A percentile compares a stretch with the other conserved stretches of the same genome.
Evolutionary conservation across 208 protist species (phyloP).

Genomic region (Crithidia fasciculata): DNA sequence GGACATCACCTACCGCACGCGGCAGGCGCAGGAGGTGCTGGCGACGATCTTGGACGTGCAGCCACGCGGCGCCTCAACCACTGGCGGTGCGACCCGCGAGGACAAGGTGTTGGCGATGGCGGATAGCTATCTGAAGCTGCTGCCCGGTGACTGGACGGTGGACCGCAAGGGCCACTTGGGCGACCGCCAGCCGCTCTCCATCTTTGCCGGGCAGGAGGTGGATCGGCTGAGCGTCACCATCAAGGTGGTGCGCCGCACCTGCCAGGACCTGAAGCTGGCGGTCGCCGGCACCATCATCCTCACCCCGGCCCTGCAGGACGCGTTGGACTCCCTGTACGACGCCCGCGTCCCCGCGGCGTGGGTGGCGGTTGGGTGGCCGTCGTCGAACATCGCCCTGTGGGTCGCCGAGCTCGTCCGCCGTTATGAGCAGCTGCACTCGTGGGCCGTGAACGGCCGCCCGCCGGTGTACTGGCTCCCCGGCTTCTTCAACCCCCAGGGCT

Average conservation of each 20-base stretch:
- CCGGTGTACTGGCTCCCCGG: slow-evolving; percentile 97
- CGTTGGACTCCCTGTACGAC: slow-evolving; percentile 96
- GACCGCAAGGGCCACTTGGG: slow-evolving; percentile 81
- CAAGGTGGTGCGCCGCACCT: slow-evolving; percentile 80
- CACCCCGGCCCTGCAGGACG: slow-evolving; percentile 93
- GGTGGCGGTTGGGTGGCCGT: slow-evolving; percentile 96
- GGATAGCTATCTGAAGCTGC: slow-evolving; percentile 90
- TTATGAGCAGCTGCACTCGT: slow-evolving; percentile 95
- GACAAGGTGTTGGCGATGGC: slow-evolving; percentile 92
- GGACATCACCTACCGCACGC: slow-evolving; percentile 94
- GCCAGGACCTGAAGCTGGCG: slow-evolving; percentile 95
- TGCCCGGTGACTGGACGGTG: slow-evolving; percentile 91
- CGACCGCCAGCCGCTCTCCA: slow-evolving; percentile 95
- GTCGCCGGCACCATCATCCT: slow-evolving; percentile 98
- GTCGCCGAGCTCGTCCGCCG: slow-evolving; percentile 95
- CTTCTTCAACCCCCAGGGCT: slow-evolving; percentile 99
- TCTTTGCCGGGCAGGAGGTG: slow-evolving; percentile 97
- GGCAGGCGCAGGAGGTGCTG: slow-evolving; percentile 93
- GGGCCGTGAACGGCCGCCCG: slow-evolving; percentile 93
- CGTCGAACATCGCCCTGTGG: slow-evolving; percentile 97
- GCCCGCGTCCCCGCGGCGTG: slow-evolving; percentile 95
- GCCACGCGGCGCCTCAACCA: slow-evolving; percentile 90
- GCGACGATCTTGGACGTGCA: slow-evolving; percentile 97
- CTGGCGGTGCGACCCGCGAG: slow-evolving; percentile 92
- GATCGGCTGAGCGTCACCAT: slow-evolving; percentile 94